phyloP scores from a whole-genome alignment of 108 stramenopile species.

The Ochromonas danica region DNA sequence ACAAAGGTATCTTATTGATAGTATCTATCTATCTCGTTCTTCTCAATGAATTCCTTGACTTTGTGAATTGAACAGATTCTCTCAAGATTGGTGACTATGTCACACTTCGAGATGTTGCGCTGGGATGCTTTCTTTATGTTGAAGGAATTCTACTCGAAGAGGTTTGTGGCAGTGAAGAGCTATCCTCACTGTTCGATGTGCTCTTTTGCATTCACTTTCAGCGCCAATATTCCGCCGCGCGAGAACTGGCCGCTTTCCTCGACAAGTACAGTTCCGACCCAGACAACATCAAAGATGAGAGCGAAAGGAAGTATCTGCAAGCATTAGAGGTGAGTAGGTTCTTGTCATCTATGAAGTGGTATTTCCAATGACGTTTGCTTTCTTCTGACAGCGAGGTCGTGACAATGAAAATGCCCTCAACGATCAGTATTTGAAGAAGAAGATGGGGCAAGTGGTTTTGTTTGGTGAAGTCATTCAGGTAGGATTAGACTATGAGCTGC shows the following conservation, averaged over 20 bases:
- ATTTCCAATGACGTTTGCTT: neutral
- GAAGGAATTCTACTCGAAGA: conserved; percentile 40
- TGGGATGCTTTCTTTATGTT: neutral
- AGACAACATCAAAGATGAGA: neutral
- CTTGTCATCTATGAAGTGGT: neutral
- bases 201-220: conserved; percentile 39
- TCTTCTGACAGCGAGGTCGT: conserved; percentile 20
- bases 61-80: too few relatives aligned
- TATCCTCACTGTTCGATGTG: neutral
- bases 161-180: neutral
- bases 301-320: conserved; percentile 6
- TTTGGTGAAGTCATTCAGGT: conserved; percentile 43
- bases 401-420: conserved; percentile 45
- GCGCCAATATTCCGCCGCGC: conserved; percentile 44
- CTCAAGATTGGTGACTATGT: conserved; percentile 44
- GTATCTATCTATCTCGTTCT: too few relatives aligned
- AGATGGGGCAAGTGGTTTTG: conserved; percentile 29
- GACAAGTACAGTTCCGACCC: neutral
- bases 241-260: conserved; percentile 33
- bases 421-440: conserved; percentile 36
- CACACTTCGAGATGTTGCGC: neutral
- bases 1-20: too few relatives aligned
- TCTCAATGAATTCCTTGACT: too few relatives aligned
- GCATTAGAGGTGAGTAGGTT: conserved; percentile 32
- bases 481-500: neutral